phyloP scores from a whole-genome alignment of 768 basidiomycete species.

The Tephrocybe sp. region DNA sequence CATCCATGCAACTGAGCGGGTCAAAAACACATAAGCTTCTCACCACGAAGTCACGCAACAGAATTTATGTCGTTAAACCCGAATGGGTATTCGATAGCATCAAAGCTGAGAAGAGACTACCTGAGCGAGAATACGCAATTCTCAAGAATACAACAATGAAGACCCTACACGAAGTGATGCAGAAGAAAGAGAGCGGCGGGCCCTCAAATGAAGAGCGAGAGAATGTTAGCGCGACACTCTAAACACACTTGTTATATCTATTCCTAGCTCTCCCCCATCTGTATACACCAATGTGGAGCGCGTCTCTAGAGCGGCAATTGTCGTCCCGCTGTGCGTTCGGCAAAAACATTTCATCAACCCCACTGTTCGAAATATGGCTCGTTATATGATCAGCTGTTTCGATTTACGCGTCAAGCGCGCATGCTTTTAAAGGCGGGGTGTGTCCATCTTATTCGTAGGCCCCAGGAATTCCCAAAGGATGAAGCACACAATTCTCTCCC shows the following conservation, averaged over 20 bases:
- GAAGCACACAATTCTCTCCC: neutral
- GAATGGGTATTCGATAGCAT: constrained; percentile 77
- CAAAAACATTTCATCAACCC: neutral
- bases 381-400: constrained; percentile 6
- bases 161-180: constrained; percentile 37
- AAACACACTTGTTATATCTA: too few relatives aligned
- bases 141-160: constrained; percentile 36
- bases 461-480: neutral
- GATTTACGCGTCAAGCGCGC: neutral
- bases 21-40: constrained; percentile 69
- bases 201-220: neutral
- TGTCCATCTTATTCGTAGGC: neutral
- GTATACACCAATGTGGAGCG: neutral
- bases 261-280: neutral
- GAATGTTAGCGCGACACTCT: too few relatives aligned
- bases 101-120: constrained; percentile 50
- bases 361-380: neutral
- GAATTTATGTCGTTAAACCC: constrained; percentile 64
- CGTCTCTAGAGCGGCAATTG: constrained; percentile 5
- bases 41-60: constrained; percentile 44
- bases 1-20: constrained; percentile 67
- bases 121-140: constrained; percentile 59
- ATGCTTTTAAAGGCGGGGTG: neutral
- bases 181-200: constrained; percentile 9
- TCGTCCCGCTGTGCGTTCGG: neutral